Conservation (phyloP, 495 filamentous ascomycete species). For the Xylaria acuta region DNA sequence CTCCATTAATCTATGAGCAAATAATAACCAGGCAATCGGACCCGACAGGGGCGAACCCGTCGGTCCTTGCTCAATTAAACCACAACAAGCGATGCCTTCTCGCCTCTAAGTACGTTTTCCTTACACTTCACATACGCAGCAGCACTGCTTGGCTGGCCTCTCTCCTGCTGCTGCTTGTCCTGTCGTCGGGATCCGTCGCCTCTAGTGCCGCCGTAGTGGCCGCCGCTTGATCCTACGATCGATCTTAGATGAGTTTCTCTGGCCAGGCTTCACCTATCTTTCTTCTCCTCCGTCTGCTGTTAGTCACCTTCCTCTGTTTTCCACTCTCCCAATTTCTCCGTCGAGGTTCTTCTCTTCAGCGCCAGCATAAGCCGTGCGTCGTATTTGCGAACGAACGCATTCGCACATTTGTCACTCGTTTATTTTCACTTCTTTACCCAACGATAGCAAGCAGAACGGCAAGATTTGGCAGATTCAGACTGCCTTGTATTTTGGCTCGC, state of each 20-base stretch:
- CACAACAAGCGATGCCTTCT: neutral
- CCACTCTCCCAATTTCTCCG: neutral
- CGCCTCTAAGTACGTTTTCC: neutral
- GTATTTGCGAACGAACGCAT: conserved; percentile 10
- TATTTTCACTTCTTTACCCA: conserved; percentile 23
- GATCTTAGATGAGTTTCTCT: neutral
- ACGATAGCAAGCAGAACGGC: conserved; percentile 9
- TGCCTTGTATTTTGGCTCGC: conserved; percentile 12
- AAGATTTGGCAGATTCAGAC: conserved; percentile 38
- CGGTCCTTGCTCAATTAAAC: conserved; percentile 29
- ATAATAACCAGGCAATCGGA: conserved; percentile 13
- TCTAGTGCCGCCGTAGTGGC: conserved; percentile 8
- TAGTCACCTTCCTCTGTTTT: neutral
- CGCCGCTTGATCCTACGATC: conserved; percentile 7
- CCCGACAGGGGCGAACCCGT: conserved; percentile 8
- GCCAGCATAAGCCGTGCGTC: neutral
- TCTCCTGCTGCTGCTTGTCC: neutral
- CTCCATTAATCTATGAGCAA: conserved; percentile 1
- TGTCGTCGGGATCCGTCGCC: neutral
- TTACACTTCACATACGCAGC: neutral
- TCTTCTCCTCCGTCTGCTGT: neutral
- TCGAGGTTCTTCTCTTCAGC: neutral
- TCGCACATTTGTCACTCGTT: conserved; percentile 33
- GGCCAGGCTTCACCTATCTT: neutral
- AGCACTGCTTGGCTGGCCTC: conserved; percentile 7